phyloP scores from a whole-genome alignment of 2,329 filamentous ascomycete genomes.

The Talaromyces atroroseus region DNA sequence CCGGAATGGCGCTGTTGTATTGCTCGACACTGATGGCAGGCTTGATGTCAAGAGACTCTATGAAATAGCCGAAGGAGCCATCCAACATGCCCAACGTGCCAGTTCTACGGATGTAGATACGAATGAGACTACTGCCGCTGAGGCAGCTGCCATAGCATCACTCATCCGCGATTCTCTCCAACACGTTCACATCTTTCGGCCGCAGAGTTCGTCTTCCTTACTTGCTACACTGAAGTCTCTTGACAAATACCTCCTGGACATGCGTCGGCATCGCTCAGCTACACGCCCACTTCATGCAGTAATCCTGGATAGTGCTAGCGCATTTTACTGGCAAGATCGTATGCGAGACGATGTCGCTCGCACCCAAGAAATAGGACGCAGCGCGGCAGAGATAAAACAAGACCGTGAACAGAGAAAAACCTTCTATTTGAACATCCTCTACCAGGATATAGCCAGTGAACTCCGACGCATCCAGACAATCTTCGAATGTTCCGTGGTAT shows the following conservation, averaged over 20 bases:
- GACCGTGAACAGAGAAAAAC: constrained; percentile 22
- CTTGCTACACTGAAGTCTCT: constrained; percentile 46
- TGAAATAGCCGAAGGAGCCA: constrained; percentile 23
- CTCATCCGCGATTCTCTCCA: constrained; percentile 39
- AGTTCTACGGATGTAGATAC: neutral
- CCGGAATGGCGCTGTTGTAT: constrained; percentile 46
- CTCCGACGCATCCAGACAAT: constrained; percentile 31
- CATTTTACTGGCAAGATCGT: constrained; percentile 52
- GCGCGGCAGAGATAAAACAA: constrained; percentile 23
- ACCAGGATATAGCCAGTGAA: constrained; percentile 23
- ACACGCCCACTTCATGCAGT: constrained; percentile 46
- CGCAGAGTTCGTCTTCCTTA: constrained; percentile 47
- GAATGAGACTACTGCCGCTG: neutral
- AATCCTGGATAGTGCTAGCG: constrained; percentile 50
- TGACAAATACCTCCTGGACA: constrained; percentile 46
- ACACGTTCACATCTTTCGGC: constrained; percentile 56
- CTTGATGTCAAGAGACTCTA: constrained; percentile 49
- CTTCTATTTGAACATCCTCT: constrained; percentile 29
- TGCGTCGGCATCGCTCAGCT: constrained; percentile 41
- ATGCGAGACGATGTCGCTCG: constrained; percentile 40
- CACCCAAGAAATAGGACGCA: constrained; percentile 31
- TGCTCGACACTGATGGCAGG: constrained; percentile 52
- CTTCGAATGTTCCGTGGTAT: constrained; percentile 37
- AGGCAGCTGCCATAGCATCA: constrained; percentile 16
- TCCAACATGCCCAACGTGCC: constrained; percentile 16